Evolutionary conservation across 1,139 yeast species (phyloP), one percentile per base, ranked within the genome.

Genomic region (Saccharomyces uvarum): DNA sequence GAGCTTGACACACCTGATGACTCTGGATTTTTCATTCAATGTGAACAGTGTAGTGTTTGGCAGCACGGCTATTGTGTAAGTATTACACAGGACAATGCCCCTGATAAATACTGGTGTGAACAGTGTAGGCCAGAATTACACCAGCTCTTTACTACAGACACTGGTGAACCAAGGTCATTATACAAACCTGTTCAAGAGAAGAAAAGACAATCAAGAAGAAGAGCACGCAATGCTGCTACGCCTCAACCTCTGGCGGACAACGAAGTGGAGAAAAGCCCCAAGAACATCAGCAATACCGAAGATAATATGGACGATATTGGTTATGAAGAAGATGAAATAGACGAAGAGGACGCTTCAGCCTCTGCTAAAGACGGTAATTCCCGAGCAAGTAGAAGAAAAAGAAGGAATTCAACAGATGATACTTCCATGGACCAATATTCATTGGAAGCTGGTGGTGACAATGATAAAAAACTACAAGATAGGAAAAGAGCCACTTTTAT

Each of bases 31-130:
- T 87, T 86, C 55, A 85, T 85, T 59, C 83, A 84, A 56, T 93
- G 99, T 76, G 98, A 93, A 63, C 78, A 80, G 59, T 93, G 99
- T 73, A 83, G 89, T 27, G 96, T 86, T 9, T 93, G 98, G 99
- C 98, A 93, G 71, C 99, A 93, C 69, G 98, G 97, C 2, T 90
- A 78, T 71, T 93, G 99, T 74, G 97, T 93, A 47, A 96, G 97
- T 0, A 68, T 68, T 26, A 55, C 60, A 58, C 80, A 58, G 21
- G 64, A 80, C 51, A 87, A 83, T 60, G 84, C 82, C 33, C 97
- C 97, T 1, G 97, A 90, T 57, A 87, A 87, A 69, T 91, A 91
- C 71, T 88, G 89, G 87, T 91, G 98, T 75, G 99, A 93, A 68
- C 72, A 75, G 63, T 93, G 98, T 73, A 82, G 84, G 61, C 96